These are phyloP conservation scores for Fusarium tupiense DNA, from an alignment of 2,329 filamentous ascomycete genomes.

Conservation along the genomic window DNA sequence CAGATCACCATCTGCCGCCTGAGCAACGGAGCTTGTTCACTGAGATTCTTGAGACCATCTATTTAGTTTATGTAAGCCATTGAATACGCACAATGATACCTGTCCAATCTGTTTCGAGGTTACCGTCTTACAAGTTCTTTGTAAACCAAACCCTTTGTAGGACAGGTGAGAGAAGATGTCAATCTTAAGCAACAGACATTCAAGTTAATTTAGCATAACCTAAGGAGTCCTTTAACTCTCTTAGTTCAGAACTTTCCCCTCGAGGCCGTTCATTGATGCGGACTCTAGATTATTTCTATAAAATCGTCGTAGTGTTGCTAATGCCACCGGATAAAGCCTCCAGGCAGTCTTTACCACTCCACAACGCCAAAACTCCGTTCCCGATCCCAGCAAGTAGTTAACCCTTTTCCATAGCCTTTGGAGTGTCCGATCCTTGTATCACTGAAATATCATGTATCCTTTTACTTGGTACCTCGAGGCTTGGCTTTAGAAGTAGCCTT, in stretches of 20 bases:
- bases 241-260: background rate
- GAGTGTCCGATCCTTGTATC: conserved; percentile 1
- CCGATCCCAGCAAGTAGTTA: background rate
- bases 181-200: background rate
- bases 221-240: too few species aligned
- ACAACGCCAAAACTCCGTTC: conserved; percentile 40
- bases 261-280: background rate
- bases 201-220: background rate
- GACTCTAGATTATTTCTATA: background rate
- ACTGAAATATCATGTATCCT: background rate
- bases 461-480: conserved; percentile 69
- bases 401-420: background rate
- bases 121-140: background rate
- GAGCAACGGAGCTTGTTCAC: background rate
- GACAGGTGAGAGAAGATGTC: background rate
- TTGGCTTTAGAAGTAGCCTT: conserved; percentile 93
- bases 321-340: background rate
- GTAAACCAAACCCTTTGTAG: background rate
- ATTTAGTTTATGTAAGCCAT: background rate
- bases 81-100: background rate
- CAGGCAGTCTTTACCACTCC: conserved; percentile 9
- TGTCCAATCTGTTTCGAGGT: background rate
- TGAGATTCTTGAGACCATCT: background rate
- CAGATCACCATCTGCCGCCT: background rate
- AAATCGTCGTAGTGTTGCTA: background rate